Evolutionary conservation across 2,329 filamentous ascomycete genomes (phyloP).

Genomic region (Colletotrichum sp.): DNA sequence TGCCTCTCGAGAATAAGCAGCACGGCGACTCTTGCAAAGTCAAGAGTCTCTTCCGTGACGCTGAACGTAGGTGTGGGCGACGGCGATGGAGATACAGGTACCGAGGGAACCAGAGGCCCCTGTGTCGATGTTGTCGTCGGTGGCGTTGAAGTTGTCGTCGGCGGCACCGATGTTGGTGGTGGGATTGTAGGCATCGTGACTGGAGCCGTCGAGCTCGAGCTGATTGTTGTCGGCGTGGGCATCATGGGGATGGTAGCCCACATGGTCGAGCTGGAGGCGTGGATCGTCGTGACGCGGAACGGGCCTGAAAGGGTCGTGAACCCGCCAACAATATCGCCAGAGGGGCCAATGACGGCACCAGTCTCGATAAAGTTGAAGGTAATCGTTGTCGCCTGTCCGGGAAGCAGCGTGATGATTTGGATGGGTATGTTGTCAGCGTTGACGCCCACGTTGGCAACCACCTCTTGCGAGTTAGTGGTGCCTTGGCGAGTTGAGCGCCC

Average conservation of each 20-base stretch:
- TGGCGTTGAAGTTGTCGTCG: conserved; percentile 2
- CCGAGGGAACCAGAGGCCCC: not conserved
- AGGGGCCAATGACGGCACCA: conserved; percentile 16
- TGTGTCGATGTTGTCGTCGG: not conserved
- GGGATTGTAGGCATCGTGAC: conserved; percentile 23
- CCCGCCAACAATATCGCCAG: conserved; percentile 21
- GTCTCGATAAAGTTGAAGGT: conserved; percentile 35
- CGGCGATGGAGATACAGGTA: conserved; percentile 1
- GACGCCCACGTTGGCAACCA: conserved; percentile 7
- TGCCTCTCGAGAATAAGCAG: conserved; percentile 66
- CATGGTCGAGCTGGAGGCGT: conserved; percentile 29
- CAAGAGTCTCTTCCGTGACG: conserved; percentile 60
- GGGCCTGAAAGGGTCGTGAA: conserved; percentile 29
- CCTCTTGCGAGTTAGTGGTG: conserved; percentile 28
- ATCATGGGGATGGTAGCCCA: conserved; percentile 34
- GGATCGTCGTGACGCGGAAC: conserved; percentile 17
- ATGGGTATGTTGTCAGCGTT: conserved; percentile 21
- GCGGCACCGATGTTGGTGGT: conserved; percentile 23
- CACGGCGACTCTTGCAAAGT: conserved; percentile 68
- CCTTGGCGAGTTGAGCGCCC: conserved; percentile 50
- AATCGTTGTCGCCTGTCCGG: conserved; percentile 32
- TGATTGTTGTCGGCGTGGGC: conserved; percentile 24
- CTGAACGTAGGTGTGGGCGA: conserved; percentile 42
- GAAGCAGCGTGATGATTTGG: conserved; percentile 30
- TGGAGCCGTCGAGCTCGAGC: conserved; percentile 22